Base-by-base conservation (phyloP, 495 filamentous ascomycete genomes). In the Tuber borchii region DNA sequence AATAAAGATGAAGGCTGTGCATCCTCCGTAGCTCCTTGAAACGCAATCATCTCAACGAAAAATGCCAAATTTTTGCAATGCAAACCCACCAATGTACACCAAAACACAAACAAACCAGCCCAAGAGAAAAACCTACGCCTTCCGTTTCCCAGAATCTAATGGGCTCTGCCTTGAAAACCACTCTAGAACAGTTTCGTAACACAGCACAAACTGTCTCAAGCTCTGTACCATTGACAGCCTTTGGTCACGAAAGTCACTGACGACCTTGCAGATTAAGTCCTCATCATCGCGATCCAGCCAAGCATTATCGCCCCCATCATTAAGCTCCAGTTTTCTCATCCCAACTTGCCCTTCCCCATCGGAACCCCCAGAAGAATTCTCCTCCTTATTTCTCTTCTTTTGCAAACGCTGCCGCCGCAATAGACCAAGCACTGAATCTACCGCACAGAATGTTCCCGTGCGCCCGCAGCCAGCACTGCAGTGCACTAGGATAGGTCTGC, bases 181-280 rank as follows among this genome's bases (percentile, higher is more conserved):
- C 84, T 98, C 95, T 65, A 97, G 85, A 12, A 97, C 88, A 42
- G 92, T 96, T 85, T 99, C 95, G 83, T 99, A 99, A 82, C 95
- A 99, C 56, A 99, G 88, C 73, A 97, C 95, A 84, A 91, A 99
- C 84, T 99, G 95, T 77, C 93, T 89, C 77, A 99, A 85, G 79
- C 92, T 97, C 85, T 99, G 95, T 73, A 99, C 95, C 95, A 98
- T 98, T 85, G 93, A 97, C 10, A 97, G 84, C 74, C 95, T 86
- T 84, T 99, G 96, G 12, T 86, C 87, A 45, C 95, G 87, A 82
- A 99, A 96, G 81, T 97, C 93, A 78, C 93, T 90, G 7, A 99
- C 95, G 0, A 93, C 94, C 82, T 90, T 90, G 74, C 90, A 90
- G 69, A 99, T 88, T 75, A 98, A 84, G 84, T 99, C 96, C 2